phyloP scores from a whole-genome alignment of 345 rosid species.

The Camelina neglecta region DNA sequence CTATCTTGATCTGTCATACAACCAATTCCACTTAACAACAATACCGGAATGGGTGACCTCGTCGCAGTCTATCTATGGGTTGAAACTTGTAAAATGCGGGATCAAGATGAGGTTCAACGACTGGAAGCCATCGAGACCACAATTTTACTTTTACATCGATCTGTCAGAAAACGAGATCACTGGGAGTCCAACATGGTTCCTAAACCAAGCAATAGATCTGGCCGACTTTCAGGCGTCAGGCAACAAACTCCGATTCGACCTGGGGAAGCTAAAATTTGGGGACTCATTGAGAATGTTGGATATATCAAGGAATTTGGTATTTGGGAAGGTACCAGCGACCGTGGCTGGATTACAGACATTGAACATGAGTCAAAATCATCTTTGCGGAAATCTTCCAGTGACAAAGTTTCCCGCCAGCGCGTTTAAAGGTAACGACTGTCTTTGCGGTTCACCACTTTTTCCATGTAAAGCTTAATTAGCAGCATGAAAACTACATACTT shows the following conservation, averaged over 20 bases:
- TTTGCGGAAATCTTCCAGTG: constrained; percentile 39
- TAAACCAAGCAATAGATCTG: constrained; percentile 59
- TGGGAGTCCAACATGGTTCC: constrained; percentile 52
- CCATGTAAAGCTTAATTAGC: no score
- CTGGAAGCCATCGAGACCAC: constrained; percentile 62
- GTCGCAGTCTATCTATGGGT: constrained; percentile 60
- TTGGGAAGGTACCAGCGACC: constrained; percentile 57
- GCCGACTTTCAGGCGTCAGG: constrained; percentile 58
- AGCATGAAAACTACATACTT: no score
- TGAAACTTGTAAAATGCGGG: constrained; percentile 71
- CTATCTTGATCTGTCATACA: constrained; percentile 70
- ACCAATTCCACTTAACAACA: constrained; percentile 53
- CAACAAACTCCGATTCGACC: constrained; percentile 58
- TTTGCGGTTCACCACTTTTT: no score
- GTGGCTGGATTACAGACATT: constrained; percentile 49
- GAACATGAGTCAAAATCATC: constrained; percentile 63
- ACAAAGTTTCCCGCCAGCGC: no score
- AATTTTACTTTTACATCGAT: constrained; percentile 68
- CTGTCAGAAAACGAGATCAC: constrained; percentile 63
- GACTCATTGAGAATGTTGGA: constrained; percentile 52
- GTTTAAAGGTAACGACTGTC: no score
- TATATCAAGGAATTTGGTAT: constrained; percentile 58
- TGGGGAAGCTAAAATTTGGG: constrained; percentile 49
- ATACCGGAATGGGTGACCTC: constrained; percentile 76
- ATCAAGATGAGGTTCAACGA: constrained; percentile 55